These are phyloP conservation scores for Teratosphaeria zuluensis DNA, from an alignment of 2,329 filamentous ascomycete species.

Conservation along the genomic window DNA sequence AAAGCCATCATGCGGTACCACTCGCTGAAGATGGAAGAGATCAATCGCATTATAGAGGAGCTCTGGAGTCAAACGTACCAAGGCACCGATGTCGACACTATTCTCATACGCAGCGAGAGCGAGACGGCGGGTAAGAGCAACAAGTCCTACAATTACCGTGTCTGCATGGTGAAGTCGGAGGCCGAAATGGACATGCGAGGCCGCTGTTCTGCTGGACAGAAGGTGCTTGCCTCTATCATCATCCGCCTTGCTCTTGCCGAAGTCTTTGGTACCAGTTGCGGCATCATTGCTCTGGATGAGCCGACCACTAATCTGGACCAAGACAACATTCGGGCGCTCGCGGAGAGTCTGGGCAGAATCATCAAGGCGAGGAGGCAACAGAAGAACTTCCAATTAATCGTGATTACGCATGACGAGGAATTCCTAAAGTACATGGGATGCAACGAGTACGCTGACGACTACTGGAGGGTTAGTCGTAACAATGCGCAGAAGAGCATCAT, in stretches of 20 bases:
- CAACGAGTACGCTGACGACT: conserved; percentile 83
- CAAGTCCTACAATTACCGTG: conserved; percentile 87
- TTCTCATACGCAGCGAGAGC: conserved; percentile 79
- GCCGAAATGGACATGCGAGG: conserved; percentile 99
- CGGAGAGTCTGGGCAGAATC: conserved; percentile 74
- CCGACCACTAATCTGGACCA: conserved; percentile 93
- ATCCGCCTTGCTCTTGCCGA: conserved; percentile 93
- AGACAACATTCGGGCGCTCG: conserved; percentile 88
- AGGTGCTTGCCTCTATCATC: conserved; percentile 92
- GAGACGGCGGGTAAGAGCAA: conserved; percentile 60
- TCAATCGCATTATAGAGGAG: conserved; percentile 88
- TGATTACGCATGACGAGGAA: conserved; percentile 98
- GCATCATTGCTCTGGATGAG: conserved; percentile 91
- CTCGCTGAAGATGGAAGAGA: conserved; percentile 93
- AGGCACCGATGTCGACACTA: conserved; percentile 93
- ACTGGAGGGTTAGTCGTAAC: conserved; percentile 77
- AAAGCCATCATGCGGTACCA: conserved; percentile 98
- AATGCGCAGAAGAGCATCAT: conserved; percentile 82
- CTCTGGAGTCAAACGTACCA: conserved; percentile 97
- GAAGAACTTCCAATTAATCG: conserved; percentile 92
- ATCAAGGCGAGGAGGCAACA: conserved; percentile 76
- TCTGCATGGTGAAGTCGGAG: conserved; percentile 95
- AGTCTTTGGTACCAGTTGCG: conserved; percentile 92
- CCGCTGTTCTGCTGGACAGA: conserved; percentile 91
- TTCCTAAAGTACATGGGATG: conserved; percentile 91